Evolutionary conservation across 495 filamentous ascomycete species (phyloP).

Genomic region (Neurospora africana): DNA sequence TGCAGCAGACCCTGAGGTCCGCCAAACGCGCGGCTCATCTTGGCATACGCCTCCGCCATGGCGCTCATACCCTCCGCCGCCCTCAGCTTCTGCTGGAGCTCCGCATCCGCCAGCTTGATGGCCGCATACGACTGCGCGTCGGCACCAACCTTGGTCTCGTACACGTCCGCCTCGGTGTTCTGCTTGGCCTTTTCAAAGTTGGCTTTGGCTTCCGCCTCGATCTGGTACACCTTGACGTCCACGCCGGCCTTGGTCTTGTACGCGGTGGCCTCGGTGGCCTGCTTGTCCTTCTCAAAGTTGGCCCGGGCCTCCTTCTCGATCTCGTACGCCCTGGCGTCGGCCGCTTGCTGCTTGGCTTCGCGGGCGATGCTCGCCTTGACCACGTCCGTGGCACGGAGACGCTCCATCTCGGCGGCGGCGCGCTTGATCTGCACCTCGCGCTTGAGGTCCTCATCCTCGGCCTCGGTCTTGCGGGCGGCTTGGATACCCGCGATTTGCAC

Average conservation of each 20-base stretch:
- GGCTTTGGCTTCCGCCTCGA: conserved; percentile 47
- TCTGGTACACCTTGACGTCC: conserved; percentile 52
- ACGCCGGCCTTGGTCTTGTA: conserved; percentile 25
- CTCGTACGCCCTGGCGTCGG: conserved; percentile 55
- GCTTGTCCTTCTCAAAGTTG: conserved; percentile 44
- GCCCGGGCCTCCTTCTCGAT: conserved; percentile 48
- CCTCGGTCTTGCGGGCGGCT: conserved; percentile 59
- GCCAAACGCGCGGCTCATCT: conserved; percentile 58
- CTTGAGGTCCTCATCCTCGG: conserved; percentile 64
- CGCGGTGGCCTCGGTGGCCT: conserved; percentile 44
- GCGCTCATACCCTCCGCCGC: conserved; percentile 65
- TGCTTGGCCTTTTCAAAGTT: conserved; percentile 40
- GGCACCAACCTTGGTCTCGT: conserved; percentile 31
- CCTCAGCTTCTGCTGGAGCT: conserved; percentile 48
- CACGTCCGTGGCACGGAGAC: conserved; percentile 62
- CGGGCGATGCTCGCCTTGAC: conserved; percentile 63
- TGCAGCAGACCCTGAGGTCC: conserved; percentile 64
- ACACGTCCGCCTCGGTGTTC: conserved; percentile 34
- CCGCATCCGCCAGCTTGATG: conserved; percentile 53
- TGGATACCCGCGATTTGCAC: conserved; percentile 62
- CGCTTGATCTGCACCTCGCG: conserved; percentile 63
- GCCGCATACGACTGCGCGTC: conserved; percentile 31
- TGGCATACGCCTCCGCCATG: conserved; percentile 66
- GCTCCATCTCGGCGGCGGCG: conserved; percentile 68
- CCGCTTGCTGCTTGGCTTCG: conserved; percentile 62